These are phyloP conservation scores for Diaporthe destruens DNA, from an alignment of 2,329 filamentous ascomycete genomes.

Conservation along the genomic window DNA sequence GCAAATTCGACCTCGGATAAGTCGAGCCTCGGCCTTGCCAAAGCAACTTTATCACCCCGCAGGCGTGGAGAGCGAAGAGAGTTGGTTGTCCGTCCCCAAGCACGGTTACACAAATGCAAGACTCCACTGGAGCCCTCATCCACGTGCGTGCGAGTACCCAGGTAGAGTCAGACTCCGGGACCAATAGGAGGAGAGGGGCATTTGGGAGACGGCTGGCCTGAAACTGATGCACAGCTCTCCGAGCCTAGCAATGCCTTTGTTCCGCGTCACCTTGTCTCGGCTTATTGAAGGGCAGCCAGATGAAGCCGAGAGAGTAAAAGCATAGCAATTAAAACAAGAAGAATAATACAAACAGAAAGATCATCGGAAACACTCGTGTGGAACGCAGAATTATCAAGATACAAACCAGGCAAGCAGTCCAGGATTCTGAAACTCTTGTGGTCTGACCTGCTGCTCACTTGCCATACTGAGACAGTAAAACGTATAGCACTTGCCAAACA, in stretches of 20 bases:
- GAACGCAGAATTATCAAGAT: not conserved
- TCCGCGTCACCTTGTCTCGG: not conserved
- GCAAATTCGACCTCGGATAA: not conserved
- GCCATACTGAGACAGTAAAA: not conserved
- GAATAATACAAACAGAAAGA: not conserved
- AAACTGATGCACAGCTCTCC: not conserved
- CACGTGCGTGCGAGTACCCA: no score
- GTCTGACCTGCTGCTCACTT: not conserved
- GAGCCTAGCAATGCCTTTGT: not conserved
- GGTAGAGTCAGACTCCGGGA: not conserved
- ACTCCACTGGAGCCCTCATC: not conserved
- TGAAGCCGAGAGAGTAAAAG: not conserved
- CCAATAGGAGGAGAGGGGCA: not conserved
- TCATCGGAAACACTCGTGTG: not conserved
- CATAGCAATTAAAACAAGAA: not conserved
- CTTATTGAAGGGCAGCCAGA: not conserved
- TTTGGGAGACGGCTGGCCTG: not conserved
- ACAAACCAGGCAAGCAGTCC: constrained; percentile 1
- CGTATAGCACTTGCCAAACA: not conserved
- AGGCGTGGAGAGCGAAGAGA: not conserved
- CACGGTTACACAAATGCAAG: not conserved
- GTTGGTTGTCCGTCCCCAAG: constrained; percentile 1
- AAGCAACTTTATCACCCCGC: not conserved
- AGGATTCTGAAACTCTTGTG: constrained; percentile 19
- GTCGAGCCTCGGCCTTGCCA: not conserved